A percentile compares a stretch with the other conserved stretches of the same genome.
Evolutionary conservation across 2,329 filamentous ascomycete species (phyloP).

Genomic region (Dichotomopilus funicola): DNA sequence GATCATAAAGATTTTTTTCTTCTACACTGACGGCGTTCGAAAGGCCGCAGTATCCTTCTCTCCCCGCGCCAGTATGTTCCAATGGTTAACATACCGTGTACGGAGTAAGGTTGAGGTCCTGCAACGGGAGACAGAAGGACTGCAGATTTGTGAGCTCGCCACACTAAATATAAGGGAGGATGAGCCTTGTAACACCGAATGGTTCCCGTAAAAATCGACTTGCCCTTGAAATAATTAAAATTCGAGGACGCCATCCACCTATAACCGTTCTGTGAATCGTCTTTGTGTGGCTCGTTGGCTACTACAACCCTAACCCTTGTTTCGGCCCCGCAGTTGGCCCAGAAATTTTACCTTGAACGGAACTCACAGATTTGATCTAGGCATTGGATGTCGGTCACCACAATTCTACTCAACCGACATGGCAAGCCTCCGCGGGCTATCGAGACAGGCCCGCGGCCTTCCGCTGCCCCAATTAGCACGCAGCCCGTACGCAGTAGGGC

Average conservation of each 20-base stretch:
- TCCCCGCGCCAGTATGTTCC: no score
- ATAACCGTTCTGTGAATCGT: not conserved
- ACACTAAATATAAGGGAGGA: no score
- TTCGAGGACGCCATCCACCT: not conserved
- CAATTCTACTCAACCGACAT: constrained; percentile 14
- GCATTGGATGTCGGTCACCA: constrained; percentile 10
- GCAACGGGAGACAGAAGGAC: no score
- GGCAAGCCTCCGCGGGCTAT: constrained; percentile 24
- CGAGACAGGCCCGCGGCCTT: constrained; percentile 21
- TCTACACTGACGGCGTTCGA: no score
- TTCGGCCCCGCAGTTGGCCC: constrained; percentile 5
- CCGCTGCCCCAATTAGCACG: constrained; percentile 21
- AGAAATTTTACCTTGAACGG: constrained; percentile 17
- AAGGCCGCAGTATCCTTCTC: no score
- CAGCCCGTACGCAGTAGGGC: constrained; percentile 19
- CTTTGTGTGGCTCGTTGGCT: no score
- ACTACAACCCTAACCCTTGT: constrained; percentile 17
- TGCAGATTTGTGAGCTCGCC: no score
- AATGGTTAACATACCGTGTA: no score
- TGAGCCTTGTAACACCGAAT: no score
- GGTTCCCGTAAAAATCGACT: not conserved
- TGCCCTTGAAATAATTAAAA: not conserved
- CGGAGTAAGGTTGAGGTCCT: no score
- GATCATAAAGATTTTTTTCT: no score
- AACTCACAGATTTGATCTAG: constrained; percentile 14